Conservation (phyloP, 208 protist species). For the Crithidia sp. region DNA sequence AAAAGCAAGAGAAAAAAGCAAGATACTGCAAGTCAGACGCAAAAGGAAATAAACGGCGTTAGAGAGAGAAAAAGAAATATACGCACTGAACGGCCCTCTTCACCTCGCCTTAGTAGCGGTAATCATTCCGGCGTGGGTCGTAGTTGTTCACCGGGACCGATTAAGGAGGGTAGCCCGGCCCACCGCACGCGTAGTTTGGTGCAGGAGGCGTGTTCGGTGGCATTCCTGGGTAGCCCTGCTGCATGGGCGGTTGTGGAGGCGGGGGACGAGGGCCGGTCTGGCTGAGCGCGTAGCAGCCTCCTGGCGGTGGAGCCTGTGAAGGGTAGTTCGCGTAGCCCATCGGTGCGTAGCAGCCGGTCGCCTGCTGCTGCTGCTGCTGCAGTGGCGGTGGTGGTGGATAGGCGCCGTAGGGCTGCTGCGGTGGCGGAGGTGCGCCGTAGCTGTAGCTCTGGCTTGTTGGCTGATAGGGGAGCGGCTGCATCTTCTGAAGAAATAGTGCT, state of each 20-base stretch:
- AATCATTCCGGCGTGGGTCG: slow-evolving; percentile 20
- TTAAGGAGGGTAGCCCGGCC: slow-evolving; percentile 20
- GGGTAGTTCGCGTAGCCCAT: slow-evolving; percentile 4
- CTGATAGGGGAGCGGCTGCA: neutral
- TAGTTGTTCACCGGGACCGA: slow-evolving; percentile 14
- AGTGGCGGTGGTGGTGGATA: neutral
- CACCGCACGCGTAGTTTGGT: slow-evolving; percentile 24
- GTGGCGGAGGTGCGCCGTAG: slow-evolving; percentile 2
- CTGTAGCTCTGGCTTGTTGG: neutral
- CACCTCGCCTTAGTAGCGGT: slow-evolving; percentile 14
- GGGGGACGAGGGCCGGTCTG: slow-evolving; percentile 3
- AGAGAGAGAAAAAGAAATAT: neutral
- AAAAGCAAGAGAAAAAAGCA: too few relatives aligned
- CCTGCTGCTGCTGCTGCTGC: neutral
- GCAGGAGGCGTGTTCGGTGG: neutral
- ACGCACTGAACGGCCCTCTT: neutral
- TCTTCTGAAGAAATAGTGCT: neutral
- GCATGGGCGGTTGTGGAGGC: neutral
- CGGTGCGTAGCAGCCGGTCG: neutral
- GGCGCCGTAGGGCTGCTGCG: slow-evolving; percentile 3
- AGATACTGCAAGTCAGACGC: too few relatives aligned
- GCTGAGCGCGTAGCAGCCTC: slow-evolving; percentile 13
- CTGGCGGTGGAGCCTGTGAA: slow-evolving; percentile 15
- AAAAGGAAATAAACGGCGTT: too few relatives aligned
- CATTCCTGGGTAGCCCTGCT: neutral